Conservation (phyloP, 768 basidiomycete species). For the Boletus patriciae region DNA sequence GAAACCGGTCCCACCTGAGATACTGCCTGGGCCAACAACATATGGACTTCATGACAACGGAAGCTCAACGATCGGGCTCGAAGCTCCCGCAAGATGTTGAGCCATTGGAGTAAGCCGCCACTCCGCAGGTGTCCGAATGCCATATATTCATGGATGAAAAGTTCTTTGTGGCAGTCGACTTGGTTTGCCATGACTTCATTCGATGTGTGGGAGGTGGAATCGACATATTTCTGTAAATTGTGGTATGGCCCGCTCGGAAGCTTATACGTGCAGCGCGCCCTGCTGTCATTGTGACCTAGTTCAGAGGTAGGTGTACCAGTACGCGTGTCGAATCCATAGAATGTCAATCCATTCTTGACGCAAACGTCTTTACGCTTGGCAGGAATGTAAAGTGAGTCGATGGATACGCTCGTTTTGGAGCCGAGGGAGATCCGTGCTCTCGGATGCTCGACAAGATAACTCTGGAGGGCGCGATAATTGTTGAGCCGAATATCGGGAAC, state of each 20-base stretch:
- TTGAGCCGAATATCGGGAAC: conserved; percentile 12
- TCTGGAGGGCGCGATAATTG: conserved; percentile 4
- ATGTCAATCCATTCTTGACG: conserved; percentile 36
- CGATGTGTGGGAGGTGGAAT: conserved; percentile 37
- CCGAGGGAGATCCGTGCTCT: conserved; percentile 18
- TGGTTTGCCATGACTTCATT: conserved; percentile 47
- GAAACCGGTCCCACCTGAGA: neutral
- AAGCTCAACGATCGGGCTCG: too few relatives aligned
- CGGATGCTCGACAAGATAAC: conserved; percentile 11
- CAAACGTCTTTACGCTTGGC: conserved; percentile 16
- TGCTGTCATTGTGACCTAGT: conserved; percentile 17
- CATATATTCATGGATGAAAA: conserved; percentile 47
- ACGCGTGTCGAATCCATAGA: conserved; percentile 30
- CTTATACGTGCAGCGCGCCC: conserved; percentile 30
- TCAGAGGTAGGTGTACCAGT: conserved; percentile 11
- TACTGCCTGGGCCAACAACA: too few relatives aligned
- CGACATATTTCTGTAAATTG: conserved; percentile 28
- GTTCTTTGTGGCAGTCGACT: conserved; percentile 37
- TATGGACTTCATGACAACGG: too few relatives aligned
- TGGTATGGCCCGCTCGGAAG: too few relatives aligned
- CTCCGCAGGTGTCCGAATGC: conserved; percentile 46
- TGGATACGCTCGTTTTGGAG: conserved; percentile 19
- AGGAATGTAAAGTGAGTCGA: conserved; percentile 20
- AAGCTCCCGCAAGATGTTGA: too few relatives aligned
- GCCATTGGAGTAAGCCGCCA: too few relatives aligned